Evolutionary conservation across 768 basidiomycete species (phyloP).

Genomic region (Tephrocybe sp.): DNA sequence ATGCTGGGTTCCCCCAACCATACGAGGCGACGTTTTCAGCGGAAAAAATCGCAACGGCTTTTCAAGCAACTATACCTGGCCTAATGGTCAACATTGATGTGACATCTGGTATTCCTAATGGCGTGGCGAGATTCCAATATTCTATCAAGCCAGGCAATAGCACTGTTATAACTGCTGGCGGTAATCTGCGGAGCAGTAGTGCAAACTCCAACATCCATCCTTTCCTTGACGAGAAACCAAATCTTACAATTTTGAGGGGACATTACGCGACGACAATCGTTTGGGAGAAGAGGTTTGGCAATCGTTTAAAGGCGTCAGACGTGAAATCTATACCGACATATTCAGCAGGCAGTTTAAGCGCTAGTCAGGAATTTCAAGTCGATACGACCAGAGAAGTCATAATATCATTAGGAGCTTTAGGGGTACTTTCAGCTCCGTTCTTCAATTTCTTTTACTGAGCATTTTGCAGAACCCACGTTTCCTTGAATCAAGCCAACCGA

Average conservation of each 20-base stretch:
- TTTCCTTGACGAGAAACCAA: no score
- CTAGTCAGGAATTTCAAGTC: constrained; percentile 1
- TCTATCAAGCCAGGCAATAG: constrained; percentile 15
- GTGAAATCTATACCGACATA: constrained; percentile 9
- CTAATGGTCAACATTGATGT: constrained; percentile 10
- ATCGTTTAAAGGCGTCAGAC: constrained; percentile 7
- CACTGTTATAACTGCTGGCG: constrained; percentile 5
- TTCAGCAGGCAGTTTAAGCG: not conserved
- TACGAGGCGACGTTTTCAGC: constrained; percentile 5
- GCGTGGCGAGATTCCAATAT: constrained; percentile 13
- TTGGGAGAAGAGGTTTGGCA: not conserved
- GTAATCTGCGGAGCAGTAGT: constrained; percentile 13
- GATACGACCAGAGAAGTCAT: constrained; percentile 1
- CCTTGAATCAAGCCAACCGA: constrained; percentile 11
- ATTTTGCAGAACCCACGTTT: constrained; percentile 9
- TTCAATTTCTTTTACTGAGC: not conserved
- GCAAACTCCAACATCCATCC: constrained; percentile 15
- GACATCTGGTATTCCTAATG: constrained; percentile 13
- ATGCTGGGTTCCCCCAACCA: no score
- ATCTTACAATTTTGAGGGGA: constrained; percentile 11
- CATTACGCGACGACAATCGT: constrained; percentile 12
- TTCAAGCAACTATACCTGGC: constrained; percentile 5
- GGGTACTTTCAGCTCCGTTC: constrained; percentile 1
- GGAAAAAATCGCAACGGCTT: not conserved
- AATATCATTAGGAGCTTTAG: constrained; percentile 13